Evolutionary conservation across 306 rosid species (phyloP).

Genomic region (Dryas drummondii): DNA sequence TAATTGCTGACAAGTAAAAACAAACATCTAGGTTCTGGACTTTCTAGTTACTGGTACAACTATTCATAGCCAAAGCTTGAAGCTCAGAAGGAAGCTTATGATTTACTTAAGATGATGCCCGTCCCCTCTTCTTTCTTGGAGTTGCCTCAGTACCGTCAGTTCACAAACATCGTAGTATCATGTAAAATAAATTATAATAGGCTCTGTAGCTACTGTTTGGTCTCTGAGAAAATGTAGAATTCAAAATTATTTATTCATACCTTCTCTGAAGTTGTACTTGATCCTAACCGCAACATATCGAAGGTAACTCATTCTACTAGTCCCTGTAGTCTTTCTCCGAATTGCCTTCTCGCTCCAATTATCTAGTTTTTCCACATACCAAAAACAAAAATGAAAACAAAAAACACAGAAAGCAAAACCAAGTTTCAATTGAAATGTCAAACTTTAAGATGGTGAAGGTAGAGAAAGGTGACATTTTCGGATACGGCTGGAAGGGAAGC

Average conservation of each 20-base stretch:
- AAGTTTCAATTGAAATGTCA: not conserved
- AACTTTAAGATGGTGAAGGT: not conserved
- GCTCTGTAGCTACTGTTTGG: not conserved
- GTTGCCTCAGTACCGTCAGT: not conserved
- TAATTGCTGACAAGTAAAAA: not conserved
- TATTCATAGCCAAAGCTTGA: not conserved
- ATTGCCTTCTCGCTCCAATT: constrained; percentile 10
- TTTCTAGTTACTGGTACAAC: not conserved
- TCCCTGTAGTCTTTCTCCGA: constrained; percentile 6
- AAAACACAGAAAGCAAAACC: not conserved
- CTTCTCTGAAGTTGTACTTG: constrained; percentile 12
- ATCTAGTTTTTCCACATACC: not conserved
- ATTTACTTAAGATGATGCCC: not conserved
- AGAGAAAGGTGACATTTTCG: not conserved
- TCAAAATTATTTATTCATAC: not conserved
- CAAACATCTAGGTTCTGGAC: not conserved
- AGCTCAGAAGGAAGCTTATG: constrained; percentile 1
- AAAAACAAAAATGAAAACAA: not conserved
- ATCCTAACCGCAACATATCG: constrained; percentile 4
- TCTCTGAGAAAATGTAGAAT: not conserved
- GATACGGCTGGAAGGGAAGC: constrained; percentile 17
- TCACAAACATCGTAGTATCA: not conserved
- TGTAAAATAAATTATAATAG: not conserved
- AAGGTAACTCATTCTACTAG: constrained; percentile 9
- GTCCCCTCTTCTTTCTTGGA: constrained; percentile 2